Conservation (phyloP, 495 filamentous ascomycete species). For the Tuber borchii region DNA sequence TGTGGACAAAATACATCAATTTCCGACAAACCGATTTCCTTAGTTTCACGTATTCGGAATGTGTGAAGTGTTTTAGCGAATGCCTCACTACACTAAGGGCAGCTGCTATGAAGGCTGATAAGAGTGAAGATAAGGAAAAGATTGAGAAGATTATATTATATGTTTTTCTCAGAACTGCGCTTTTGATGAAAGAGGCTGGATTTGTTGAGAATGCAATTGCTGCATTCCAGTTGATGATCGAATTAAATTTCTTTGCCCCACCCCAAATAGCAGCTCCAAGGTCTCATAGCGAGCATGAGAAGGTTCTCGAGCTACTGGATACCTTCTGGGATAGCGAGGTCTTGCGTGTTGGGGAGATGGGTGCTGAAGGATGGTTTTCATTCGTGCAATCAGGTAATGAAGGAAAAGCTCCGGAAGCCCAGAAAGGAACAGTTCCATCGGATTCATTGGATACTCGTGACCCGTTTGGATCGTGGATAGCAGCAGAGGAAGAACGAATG, state of each 20-base stretch:
- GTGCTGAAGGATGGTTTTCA: constrained; percentile 62
- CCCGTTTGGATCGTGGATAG: constrained; percentile 55
- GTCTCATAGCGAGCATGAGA: constrained; percentile 18
- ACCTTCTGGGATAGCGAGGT: constrained; percentile 83
- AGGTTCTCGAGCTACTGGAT: constrained; percentile 41
- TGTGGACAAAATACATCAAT: constrained; percentile 72
- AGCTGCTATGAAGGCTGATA: constrained; percentile 34
- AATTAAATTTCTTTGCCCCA: constrained; percentile 62
- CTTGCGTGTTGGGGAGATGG: constrained; percentile 67
- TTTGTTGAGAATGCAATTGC: constrained; percentile 70
- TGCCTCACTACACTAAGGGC: constrained; percentile 51
- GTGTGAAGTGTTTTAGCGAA: constrained; percentile 52
- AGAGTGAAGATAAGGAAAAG: constrained; percentile 32
- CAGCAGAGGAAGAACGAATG: constrained; percentile 52
- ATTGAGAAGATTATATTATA: constrained; percentile 57
- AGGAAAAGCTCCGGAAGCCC: constrained; percentile 44
- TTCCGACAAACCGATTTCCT: constrained; percentile 64
- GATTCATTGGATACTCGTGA: constrained; percentile 25
- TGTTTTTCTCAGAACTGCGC: constrained; percentile 64
- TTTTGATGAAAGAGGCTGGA: constrained; percentile 71
- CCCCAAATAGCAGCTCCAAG: constrained; percentile 17
- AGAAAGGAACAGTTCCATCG: constrained; percentile 5
- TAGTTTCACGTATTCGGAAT: constrained; percentile 62
- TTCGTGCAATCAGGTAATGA: constrained; percentile 45
- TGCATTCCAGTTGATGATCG: constrained; percentile 76